Percentiles rank a stretch among this genome's conserved stretches.
phyloP scores from a whole-genome alignment of 805 yeast genomes.

The Metschnikowia rubicola region DNA sequence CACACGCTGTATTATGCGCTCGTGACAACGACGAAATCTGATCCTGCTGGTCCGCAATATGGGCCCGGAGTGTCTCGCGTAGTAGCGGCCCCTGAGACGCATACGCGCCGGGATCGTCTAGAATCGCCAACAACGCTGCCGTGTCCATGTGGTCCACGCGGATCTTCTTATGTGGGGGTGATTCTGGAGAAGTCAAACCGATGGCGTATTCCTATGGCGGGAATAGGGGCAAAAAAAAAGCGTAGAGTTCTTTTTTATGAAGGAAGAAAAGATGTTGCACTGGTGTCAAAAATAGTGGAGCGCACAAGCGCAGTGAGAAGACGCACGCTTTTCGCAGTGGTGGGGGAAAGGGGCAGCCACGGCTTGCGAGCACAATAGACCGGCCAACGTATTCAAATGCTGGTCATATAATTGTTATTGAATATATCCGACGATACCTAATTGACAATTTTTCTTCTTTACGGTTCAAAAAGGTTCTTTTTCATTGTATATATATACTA shows the following conservation, averaged over 20 bases:
- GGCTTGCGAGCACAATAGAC: too few species aligned
- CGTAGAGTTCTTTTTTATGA: not conserved
- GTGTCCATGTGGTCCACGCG: slow-evolving; percentile 30
- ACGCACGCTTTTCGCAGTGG: too few species aligned
- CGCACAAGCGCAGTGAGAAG: too few species aligned
- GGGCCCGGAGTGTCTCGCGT: slow-evolving; percentile 29
- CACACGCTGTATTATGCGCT: slow-evolving; percentile 34
- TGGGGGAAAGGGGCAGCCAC: too few species aligned
- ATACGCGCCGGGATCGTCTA: slow-evolving; percentile 38
- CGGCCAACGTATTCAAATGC: too few species aligned
- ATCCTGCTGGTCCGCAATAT: slow-evolving; percentile 30
- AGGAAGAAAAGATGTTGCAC: not conserved
- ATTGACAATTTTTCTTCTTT: too few species aligned
- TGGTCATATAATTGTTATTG: too few species aligned
- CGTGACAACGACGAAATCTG: slow-evolving; percentile 24
- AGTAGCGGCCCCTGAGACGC: slow-evolving; percentile 26
- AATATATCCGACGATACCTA: too few species aligned
- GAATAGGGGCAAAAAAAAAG: too few species aligned
- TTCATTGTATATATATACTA: too few species aligned
- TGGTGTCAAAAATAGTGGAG: too few species aligned
- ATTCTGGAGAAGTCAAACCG: slow-evolving; percentile 13
- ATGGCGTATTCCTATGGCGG: not conserved
- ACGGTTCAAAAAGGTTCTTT: too few species aligned
- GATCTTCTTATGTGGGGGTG: slow-evolving; percentile 16
- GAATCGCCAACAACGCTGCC: slow-evolving; percentile 29